Percentiles rank a stretch among this genome's conserved stretches.
phyloP scores from a whole-genome alignment of 2,329 filamentous ascomycete genomes.

The Coniochaeta prunicola region DNA sequence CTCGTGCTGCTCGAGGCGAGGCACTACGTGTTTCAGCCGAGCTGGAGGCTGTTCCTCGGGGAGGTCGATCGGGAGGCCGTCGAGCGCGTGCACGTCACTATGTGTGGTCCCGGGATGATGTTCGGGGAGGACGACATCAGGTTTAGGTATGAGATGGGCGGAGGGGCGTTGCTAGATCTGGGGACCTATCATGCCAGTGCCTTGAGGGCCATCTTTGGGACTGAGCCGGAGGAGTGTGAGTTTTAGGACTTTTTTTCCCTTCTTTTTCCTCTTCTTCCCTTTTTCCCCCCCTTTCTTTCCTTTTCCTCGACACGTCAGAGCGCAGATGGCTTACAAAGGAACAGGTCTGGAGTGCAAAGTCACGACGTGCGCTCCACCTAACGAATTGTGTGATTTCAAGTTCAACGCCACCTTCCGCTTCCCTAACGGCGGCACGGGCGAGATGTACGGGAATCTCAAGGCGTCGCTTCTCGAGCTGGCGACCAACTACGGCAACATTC shows the following conservation, averaged over 20 bases:
- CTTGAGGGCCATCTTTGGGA: slow-evolving; percentile 30
- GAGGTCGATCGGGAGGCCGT: slow-evolving; percentile 30
- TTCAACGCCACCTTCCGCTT: slow-evolving; percentile 30
- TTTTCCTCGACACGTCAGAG: too few relatives aligned
- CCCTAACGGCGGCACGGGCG: slow-evolving; percentile 27
- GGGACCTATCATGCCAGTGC: slow-evolving; percentile 28
- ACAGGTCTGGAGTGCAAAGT: not conserved
- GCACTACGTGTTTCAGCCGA: slow-evolving; percentile 43
- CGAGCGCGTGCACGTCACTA: slow-evolving; percentile 20
- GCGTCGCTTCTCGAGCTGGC: slow-evolving; percentile 11
- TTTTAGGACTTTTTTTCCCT: too few relatives aligned
- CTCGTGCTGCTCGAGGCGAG: slow-evolving; percentile 47
- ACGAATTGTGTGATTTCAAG: slow-evolving; percentile 19
- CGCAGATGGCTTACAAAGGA: not conserved
- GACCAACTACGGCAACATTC: not conserved
- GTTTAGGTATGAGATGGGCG: slow-evolving; percentile 32
- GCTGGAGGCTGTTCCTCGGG: slow-evolving; percentile 32
- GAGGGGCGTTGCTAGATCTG: slow-evolving; percentile 33
- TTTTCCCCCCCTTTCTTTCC: too few relatives aligned
- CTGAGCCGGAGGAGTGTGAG: slow-evolving; percentile 28
- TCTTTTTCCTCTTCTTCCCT: too few relatives aligned
- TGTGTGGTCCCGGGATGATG: slow-evolving; percentile 21
- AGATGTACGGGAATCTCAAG: slow-evolving; percentile 19
- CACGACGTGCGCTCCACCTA: not conserved
- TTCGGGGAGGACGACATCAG: slow-evolving; percentile 33